Base-by-base conservation (phyloP, 208 protist species). In the Crithidia sp. region DNA sequence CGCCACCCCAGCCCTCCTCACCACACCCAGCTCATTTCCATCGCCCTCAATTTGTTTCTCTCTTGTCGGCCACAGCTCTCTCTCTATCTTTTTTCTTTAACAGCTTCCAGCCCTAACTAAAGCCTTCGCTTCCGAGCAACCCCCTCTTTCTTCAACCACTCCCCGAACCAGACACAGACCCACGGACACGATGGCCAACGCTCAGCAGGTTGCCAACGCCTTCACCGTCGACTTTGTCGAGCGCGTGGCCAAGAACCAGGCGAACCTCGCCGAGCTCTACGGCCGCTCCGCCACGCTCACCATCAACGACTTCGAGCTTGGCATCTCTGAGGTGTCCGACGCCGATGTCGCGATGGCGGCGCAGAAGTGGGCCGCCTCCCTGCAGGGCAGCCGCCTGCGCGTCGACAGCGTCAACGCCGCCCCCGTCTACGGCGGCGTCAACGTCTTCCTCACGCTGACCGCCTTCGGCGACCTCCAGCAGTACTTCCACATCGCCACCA, bases 191-290 rank as follows among this genome's bases (percentile, higher is more conserved):
- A 93, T 92, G 87, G 67, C 79, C 39, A 74, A 80, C 61, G 66
- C 89, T 39, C 76, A 85, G 64, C 89, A 96, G 70, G 81, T 94
- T 65, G 89, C 89, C 7, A 92, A 90, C 83, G 81, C 79, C 55
- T 96, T 96, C 63, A 83, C 87, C 43, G 83, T 89, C 37, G 83
- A 88, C 56, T 96, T 93, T 71, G 89, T 96, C 77, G 92, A 96
- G 83, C 82, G 84, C 36, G 79, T 96, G 36, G 88, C 85, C 12
- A 84, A 82, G 65, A 87, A 88, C 67, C 74, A 81, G 13, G 74
- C 79, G 16, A 82, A 86, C 50, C 62, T 96, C 17, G 74, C 78
- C 13, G 83, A 87, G 12, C 71, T 95, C 74, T 95, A 94, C 79
- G 79, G 77, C 71, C 76, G 63, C 61, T 67, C 89, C 56, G 73